Base-by-base conservation (phyloP, 345 rosid species). In the Salix arbutifolia region DNA sequence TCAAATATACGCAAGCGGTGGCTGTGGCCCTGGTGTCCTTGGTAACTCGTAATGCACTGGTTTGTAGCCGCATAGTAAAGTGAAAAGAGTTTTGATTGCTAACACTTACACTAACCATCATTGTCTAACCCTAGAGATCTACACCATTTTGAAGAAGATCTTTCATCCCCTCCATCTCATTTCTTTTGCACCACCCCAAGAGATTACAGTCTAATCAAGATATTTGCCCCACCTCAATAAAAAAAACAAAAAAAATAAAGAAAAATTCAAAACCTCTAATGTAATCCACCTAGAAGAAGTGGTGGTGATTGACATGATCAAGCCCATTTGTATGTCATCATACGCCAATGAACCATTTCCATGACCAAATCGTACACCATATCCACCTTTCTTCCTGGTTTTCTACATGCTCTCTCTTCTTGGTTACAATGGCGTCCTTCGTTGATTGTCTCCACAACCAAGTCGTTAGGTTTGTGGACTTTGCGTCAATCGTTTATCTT, bases 281-380 rank as follows among this genome's bases (percentile, higher is more conserved):
- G 30, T 0, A 12, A 23, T 23, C 30, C 25, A n/a, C 28, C 33
- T n/a, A 21, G 66, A 5, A n/a, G 62, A 8, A 70, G 26, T 30
- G 4, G 61, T 74, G 82, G 33, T 31, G 33, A 79, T 69, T 76
- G 85, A 79, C 65, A 64, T 65, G 80, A 70, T 73, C 48, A 74
- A 40, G 70, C 74, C 77, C 68, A 50, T 70, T 74, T 31, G 6
- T 66, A 73, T 37, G 52, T 40, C 71, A 26, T 35, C 61, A 2
- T n/a, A 66, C 33, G 69, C 71, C 40, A 33, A 61, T 40, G 58
- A 19, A 11, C 1, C 6, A 23, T 12, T 25, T 4, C 17, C 60
- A 42, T 12, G 33, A 73, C 50, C 16, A 33, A 21, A 69, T 25
- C 14, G 16, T 74, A 50, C 28, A 8, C 11, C 13, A 48, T 14